Base-by-base conservation (phyloP, 2,329 filamentous ascomycete species). In the Phoma herbarum region DNA sequence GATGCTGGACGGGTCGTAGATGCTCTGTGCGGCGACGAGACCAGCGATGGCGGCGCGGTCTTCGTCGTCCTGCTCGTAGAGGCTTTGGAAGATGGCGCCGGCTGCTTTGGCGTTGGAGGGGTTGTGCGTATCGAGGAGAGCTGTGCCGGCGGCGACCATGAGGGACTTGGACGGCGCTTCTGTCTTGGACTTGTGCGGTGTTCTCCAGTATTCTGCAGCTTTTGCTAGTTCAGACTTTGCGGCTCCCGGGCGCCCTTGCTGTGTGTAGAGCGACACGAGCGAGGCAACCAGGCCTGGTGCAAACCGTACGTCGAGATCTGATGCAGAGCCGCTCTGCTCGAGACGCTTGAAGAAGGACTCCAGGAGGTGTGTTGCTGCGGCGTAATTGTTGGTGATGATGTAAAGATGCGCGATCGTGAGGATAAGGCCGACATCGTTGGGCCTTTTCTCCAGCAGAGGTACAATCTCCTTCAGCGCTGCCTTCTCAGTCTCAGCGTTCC, bases 241-340 rank as follows among this genome's bases (percentile, higher is more conserved):
- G 28, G 90, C 88, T 23, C 83, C 80, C 64, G 89, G 89, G 33
- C 93, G 90, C 37, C 90, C 89, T 74, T 95, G 89, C 2, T 84
- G 81, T 67, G 87, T 86, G 77, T 97, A 95, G 0, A 99, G 83
- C 2, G 91, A 88, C 10, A 96, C 89, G 3, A 91, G 82, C 1
- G 94, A 82, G 0, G 91, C 92, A 26, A 98, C 85, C 1, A 99
- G 82, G 2, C 94, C 94, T 0, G 95, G 94, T 25, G 92, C 89
- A 75, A 89, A 95, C 11, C 93, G 89, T 25, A 90, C 86, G 66
- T 93, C 88, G 56, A 87, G 82, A 57, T 89, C 83, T 16, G 84
- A 81, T 2, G 83, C 72, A 0, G 81, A 79, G 6, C 76, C 82
- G 3, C 86, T 86, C 46, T 86, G 78, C 68, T 94, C 91, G 1